These are phyloP conservation scores for Hippophae rhamnoides DNA, from an alignment of 306 rosid species.

Conservation along the genomic window DNA sequence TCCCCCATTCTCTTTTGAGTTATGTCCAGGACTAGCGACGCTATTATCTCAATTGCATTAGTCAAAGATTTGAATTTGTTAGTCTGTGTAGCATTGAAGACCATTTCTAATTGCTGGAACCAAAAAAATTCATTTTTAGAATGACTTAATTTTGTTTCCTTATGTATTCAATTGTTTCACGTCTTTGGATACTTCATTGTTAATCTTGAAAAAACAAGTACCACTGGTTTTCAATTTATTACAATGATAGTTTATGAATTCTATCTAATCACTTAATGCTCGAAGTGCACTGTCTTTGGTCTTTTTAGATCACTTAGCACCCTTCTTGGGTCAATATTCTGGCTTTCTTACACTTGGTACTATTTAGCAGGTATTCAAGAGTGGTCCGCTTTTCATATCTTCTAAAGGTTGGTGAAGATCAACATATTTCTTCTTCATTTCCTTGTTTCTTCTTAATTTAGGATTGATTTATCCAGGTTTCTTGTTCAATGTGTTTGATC, in stretches of 20 bases:
- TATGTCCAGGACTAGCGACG: neutral
- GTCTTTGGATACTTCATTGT: neutral
- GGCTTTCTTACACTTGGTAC: slow-evolving; percentile 28
- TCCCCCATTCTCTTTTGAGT: no score
- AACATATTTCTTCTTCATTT: slow-evolving; percentile 4
- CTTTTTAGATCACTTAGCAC: slow-evolving; percentile 1
- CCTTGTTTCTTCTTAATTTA: slow-evolving; percentile 4
- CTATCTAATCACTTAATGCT: neutral
- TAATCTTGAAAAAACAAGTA: neutral
- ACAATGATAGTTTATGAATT: neutral
- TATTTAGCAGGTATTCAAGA: slow-evolving; percentile 82
- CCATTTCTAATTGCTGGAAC: no score
- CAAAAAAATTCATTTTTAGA: no score
- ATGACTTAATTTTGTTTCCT: no score
- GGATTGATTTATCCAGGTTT: slow-evolving; percentile 6
- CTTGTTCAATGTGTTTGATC: neutral
- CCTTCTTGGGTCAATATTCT: slow-evolving; percentile 1
- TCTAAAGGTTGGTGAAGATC: slow-evolving; percentile 64
- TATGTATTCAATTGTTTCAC: no score
- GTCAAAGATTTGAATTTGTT: neutral
- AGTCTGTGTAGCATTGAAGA: no score
- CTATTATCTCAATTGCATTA: no score
- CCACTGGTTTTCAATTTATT: neutral
- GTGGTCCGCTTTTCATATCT: slow-evolving; percentile 97
- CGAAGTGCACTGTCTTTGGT: neutral